Conservation (phyloP, 1,139 yeast species). For the Sporopachydermia cereana region DNA sequence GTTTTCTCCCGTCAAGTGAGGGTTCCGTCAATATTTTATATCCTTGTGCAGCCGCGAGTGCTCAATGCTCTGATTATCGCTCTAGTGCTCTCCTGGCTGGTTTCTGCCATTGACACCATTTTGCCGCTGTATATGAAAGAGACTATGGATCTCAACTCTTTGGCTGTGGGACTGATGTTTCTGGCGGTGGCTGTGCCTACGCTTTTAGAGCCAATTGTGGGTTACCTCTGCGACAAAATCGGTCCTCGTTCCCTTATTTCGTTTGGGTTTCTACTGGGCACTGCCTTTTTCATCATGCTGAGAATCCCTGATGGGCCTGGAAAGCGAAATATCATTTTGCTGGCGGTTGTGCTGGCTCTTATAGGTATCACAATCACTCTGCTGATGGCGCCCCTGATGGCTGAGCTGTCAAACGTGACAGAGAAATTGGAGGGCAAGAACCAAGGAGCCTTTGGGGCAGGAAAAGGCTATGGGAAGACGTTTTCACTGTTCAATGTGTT, state of each 20-base stretch:
- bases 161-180: conserved; percentile 22
- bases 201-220: conserved; percentile 22
- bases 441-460: conserved; percentile 23
- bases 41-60: conserved; percentile 17
- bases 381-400: conserved; percentile 20
- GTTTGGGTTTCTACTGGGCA: conserved; percentile 17
- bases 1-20: conserved; percentile 5
- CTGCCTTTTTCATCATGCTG: conserved; percentile 20
- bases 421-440: conserved; percentile 15
- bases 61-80: conserved; percentile 18
- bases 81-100: conserved; percentile 21
- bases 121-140: conserved; percentile 22
- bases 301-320: conserved; percentile 20
- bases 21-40: conserved; percentile 15
- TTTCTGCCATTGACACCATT: conserved; percentile 24
- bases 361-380: conserved; percentile 18
- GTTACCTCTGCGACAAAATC: conserved; percentile 20
- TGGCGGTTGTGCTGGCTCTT: conserved; percentile 20
- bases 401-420: conserved; percentile 21
- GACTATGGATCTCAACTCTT: conserved; percentile 21
- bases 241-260: conserved; percentile 22
- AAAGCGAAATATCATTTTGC: conserved; percentile 19
- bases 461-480: conserved; percentile 25
- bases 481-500: conserved; percentile 26
- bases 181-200: conserved; percentile 24